Evolutionary conservation across 441 rosid species (phyloP), one percentile per base, ranked within the genome.

Genomic region (Erysimum pusillum): DNA sequence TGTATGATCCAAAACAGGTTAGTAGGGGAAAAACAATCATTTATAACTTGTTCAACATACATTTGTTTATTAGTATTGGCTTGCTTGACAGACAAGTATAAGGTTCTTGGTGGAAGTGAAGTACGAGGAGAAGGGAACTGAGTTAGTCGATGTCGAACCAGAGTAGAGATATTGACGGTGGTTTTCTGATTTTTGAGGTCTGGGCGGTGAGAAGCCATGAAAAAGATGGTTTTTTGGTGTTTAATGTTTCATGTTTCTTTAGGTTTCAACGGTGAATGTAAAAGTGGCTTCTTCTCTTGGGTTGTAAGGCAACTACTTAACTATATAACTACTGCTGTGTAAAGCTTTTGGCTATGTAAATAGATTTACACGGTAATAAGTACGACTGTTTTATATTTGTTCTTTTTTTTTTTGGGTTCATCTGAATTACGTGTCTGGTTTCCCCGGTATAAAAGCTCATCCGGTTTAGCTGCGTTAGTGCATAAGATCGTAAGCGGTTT

Each of bases 1-100:
- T 93, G n/a, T 91, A 89, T 60, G 93, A 93, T 44, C 93, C 91
- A 0, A 86, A 89, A 79, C 91, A 83, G 93, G 99, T 87, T 66
- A 38, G 3, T 10, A 17, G 0, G 8, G 7, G 46, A 3, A 49
- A 6, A 28, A 13, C 0, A 7, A 6, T 7, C 6, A 38, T 1
- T 3, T 48, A 3, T 0, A 36, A 6, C 28, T 56, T 52, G 22
- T 15, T 36, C 34, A 4, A 1, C 13, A n/a, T n/a, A n/a, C n/a
- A n/a, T n/a, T n/a, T n/a, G 10, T 0, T 71, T 60, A 54, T 12
- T 3, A 12, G 7, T 49, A 1, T 15, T 63, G 17, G 31, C 32
- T 54, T 45, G 31, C 0, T 8, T 48, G 60, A 49, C 90, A 92
- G 97, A 86, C 88, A 1, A 83, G 89, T 76, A 87, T 89, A 72